These are phyloP conservation scores for Hirsutella minnesotensis DNA, from an alignment of 2,329 filamentous ascomycete genomes.

Conservation along the genomic window DNA sequence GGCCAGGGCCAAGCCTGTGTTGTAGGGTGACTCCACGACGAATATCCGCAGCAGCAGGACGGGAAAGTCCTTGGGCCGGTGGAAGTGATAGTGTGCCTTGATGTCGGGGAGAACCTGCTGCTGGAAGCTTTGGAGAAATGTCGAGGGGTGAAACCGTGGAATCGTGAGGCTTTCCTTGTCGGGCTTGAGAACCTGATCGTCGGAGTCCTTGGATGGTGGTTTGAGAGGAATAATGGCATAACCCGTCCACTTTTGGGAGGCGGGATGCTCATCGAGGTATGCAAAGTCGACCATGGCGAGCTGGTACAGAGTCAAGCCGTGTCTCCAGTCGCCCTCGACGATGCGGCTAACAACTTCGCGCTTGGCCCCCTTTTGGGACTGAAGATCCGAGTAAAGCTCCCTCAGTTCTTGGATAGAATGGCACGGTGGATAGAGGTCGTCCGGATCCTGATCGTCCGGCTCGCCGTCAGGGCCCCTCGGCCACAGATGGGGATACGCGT, in stretches of 20 bases:
- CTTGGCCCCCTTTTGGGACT: constrained; percentile 46
- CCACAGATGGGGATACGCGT: constrained; percentile 28
- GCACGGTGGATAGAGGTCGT: constrained; percentile 59
- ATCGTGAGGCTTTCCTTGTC: constrained; percentile 37
- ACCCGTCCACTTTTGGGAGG: constrained; percentile 52
- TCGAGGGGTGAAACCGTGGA: constrained; percentile 69
- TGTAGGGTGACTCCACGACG: constrained; percentile 71
- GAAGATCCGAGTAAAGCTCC: constrained; percentile 50
- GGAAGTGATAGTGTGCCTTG: constrained; percentile 74
- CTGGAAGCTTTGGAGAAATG: constrained; percentile 67
- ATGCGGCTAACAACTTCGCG: constrained; percentile 53
- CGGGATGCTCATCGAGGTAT: constrained; percentile 53
- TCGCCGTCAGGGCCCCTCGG: constrained; percentile 10
- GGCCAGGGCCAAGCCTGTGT: constrained; percentile 39
- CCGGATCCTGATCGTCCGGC: constrained; percentile 31
- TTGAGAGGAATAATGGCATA: constrained; percentile 45
- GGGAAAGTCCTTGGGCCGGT: constrained; percentile 56
- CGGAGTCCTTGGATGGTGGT: constrained; percentile 20
- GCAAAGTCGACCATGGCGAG: constrained; percentile 58
- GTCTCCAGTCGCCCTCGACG: constrained; percentile 56
- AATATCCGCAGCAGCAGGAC: constrained; percentile 68
- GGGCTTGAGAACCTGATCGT: constrained; percentile 26
- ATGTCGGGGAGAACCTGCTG: constrained; percentile 63
- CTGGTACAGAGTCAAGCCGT: constrained; percentile 53
- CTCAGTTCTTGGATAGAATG: constrained; percentile 54